A percentile compares a stretch with the other conserved stretches of the same genome.
Conservation (phyloP, 1,284 basidiomycete genomes). For the Cutaneotrichosporon mucoides region DNA sequence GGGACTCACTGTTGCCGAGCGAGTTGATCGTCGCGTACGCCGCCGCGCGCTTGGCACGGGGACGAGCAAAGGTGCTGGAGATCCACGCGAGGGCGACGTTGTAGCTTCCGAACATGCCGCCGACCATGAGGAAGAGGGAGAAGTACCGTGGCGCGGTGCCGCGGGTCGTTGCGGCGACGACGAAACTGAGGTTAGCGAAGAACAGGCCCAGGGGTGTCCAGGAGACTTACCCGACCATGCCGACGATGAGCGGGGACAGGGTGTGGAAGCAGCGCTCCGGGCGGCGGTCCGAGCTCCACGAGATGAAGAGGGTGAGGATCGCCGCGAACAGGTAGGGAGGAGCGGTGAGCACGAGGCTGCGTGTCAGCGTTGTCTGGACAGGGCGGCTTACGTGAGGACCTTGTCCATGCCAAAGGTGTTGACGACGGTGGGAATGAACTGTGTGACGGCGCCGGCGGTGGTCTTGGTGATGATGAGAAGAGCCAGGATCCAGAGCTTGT, state of each 20-base stretch:
- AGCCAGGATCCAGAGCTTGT: conserved; percentile 27
- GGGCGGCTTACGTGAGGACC: conserved; percentile 29
- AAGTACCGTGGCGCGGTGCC: conserved; percentile 34
- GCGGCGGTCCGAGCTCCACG: conserved; percentile 23
- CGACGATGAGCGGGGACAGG: conserved; percentile 38
- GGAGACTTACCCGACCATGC: conserved; percentile 19
- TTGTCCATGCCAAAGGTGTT: conserved; percentile 30
- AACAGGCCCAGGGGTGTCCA: no score
- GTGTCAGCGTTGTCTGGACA: conserved; percentile 13
- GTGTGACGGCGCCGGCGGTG: conserved; percentile 24
- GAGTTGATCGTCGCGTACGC: conserved; percentile 32
- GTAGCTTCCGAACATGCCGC: conserved; percentile 30
- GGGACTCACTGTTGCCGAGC: conserved; percentile 14
- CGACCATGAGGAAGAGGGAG: conserved; percentile 38
- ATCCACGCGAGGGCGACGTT: conserved; percentile 38
- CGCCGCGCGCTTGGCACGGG: conserved; percentile 28
- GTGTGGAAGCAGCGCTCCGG: conserved; percentile 41
- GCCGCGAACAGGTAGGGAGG: conserved; percentile 38
- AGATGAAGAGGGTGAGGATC: conserved; percentile 25
- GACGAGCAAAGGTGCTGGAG: conserved; percentile 32
- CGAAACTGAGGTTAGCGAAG: conserved; percentile 5
- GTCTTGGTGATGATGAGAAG: conserved; percentile 22
- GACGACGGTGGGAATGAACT: conserved; percentile 31
- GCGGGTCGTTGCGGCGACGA: conserved; percentile 30
- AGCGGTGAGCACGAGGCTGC: conserved; percentile 35